A percentile compares a stretch with the other conserved stretches of the same genome.
These are phyloP conservation scores for Melampsora abietis-canadensis DNA, from an alignment of 1,284 basidiomycete genomes.

Conservation along the genomic window DNA sequence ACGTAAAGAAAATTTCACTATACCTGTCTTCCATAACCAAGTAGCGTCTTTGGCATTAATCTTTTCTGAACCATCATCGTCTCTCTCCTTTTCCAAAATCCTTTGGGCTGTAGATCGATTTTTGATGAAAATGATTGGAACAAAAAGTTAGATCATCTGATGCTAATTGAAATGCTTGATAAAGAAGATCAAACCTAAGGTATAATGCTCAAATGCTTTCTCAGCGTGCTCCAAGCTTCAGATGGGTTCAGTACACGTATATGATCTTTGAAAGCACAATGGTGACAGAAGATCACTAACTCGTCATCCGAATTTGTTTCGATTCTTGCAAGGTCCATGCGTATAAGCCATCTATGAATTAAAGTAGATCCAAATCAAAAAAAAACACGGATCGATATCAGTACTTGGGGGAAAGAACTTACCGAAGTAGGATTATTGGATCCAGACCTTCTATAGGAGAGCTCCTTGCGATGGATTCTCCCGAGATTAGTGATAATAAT, in stretches of 20 bases:
- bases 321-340: neutral
- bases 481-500: conserved; percentile 21
- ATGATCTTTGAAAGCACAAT: neutral
- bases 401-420: neutral
- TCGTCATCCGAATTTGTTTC: neutral
- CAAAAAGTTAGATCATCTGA: neutral
- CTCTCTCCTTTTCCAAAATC: neutral
- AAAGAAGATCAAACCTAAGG: conserved; percentile 11
- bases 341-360: neutral
- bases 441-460: conserved; percentile 32
- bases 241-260: neutral
- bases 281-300: neutral
- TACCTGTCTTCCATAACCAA: conserved; percentile 44
- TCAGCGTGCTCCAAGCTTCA: conserved; percentile 5
- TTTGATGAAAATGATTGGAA: neutral
- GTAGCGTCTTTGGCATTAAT: conserved; percentile 36
- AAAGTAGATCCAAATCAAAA: neutral
- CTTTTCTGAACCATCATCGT: conserved; percentile 2
- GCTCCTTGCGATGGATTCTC: conserved; percentile 4
- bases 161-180: neutral
- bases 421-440: conserved; percentile 31
- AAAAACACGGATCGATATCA: too few relatives aligned
- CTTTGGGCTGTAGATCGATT: neutral
- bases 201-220: conserved; percentile 31
- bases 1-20: neutral